Evolutionary conservation across 2,329 filamentous ascomycete genomes (phyloP).

Genomic region (Ceratocystis ficicola): DNA sequence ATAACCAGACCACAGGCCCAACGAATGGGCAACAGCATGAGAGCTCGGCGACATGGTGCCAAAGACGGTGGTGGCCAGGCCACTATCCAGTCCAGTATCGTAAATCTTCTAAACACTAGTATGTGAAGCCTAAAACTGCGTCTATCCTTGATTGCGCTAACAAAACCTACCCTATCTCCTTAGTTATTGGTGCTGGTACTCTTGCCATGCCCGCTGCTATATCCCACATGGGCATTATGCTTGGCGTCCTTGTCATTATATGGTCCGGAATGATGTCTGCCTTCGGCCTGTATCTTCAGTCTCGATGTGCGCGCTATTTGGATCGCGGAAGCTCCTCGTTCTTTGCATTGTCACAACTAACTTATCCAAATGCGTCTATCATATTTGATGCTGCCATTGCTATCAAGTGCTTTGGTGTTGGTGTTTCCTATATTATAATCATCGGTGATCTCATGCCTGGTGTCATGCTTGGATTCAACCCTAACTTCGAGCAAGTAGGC

Average conservation of each 20-base stretch:
- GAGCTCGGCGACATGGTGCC: conserved; percentile 49
- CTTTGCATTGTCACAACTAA: conserved; percentile 92
- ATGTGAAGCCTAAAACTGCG: conserved; percentile 28
- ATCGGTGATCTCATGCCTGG: conserved; percentile 98
- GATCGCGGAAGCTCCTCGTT: conserved; percentile 83
- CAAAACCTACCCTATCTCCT: conserved; percentile 25
- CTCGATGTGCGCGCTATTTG: conserved; percentile 82
- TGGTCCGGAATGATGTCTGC: conserved; percentile 85
- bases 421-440: conserved; percentile 94
- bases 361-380: conserved; percentile 90
- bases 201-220: conserved; percentile 92
- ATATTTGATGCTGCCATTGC: conserved; percentile 93
- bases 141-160: background rate
- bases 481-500: conserved; percentile 45
- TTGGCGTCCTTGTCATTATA: conserved; percentile 71
- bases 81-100: conserved; percentile 77
- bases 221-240: conserved; percentile 84
- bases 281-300: conserved; percentile 90
- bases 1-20: conserved; percentile 29
- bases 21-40: conserved; percentile 38
- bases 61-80: conserved; percentile 73
- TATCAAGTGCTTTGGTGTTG: conserved; percentile 95
- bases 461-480: conserved; percentile 70
- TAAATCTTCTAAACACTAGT: conserved; percentile 97
- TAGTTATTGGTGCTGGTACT: conserved; percentile 86